Percentiles rank a stretch among this genome's conserved stretches.
Conservation (phyloP, 2,329 filamentous ascomycete species). For the Cordyceps cateniannulata region DNA sequence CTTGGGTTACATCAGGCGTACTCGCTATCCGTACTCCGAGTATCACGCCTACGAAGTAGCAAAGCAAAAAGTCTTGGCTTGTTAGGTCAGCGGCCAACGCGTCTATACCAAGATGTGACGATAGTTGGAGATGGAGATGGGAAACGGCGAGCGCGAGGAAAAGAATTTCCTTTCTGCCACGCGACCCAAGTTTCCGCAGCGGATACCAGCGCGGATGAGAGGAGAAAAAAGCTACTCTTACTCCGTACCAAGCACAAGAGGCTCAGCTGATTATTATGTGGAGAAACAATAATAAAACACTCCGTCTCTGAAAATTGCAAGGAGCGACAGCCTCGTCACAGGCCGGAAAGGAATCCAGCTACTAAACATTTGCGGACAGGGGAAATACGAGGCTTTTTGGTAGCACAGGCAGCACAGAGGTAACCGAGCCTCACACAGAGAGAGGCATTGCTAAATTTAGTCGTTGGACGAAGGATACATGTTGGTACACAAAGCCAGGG, state of each 20-base stretch:
- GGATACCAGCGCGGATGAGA: too few species aligned
- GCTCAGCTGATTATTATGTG: neutral
- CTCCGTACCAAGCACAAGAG: neutral
- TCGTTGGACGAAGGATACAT: neutral
- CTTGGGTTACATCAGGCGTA: conserved; percentile 1
- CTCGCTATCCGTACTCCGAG: neutral
- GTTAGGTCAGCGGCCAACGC: too few species aligned
- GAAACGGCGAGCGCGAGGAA: too few species aligned
- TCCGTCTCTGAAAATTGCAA: neutral
- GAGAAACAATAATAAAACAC: neutral
- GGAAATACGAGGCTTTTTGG: neutral
- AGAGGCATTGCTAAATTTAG: neutral
- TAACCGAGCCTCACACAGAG: neutral
- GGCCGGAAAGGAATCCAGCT: too few species aligned
- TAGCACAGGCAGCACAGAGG: neutral
- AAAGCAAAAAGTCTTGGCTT: too few species aligned
- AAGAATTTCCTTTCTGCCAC: neutral
- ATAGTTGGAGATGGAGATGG: too few species aligned
- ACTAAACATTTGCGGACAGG: too few species aligned
- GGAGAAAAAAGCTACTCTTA: too few species aligned
- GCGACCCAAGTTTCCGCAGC: neutral
- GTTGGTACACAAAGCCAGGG: neutral
- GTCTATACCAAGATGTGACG: too few species aligned
- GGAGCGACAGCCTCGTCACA: neutral
- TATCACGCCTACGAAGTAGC: neutral